phyloP scores from a whole-genome alignment of 306 rosid species.

The Sicyos edulis region DNA sequence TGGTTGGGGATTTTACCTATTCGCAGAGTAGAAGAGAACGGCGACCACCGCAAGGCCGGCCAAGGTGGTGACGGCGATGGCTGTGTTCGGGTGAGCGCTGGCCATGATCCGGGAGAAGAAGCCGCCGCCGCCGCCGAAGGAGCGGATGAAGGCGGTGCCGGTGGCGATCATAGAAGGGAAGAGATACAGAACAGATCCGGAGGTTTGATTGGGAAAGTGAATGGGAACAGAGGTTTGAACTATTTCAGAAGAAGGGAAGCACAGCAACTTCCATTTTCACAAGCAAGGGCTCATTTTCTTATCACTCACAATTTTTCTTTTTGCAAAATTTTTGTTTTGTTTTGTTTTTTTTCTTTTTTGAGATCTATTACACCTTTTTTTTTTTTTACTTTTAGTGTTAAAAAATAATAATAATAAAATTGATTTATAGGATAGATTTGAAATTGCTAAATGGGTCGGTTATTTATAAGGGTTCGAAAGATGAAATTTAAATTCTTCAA shows the following conservation, averaged over 20 bases:
- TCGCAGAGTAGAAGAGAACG: slow-evolving; percentile 54
- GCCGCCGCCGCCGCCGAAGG: slow-evolving; percentile 37
- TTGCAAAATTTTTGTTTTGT: too few relatives aligned
- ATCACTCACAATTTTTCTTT: too few relatives aligned
- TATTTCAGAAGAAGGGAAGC: not conserved
- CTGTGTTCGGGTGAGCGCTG: slow-evolving; percentile 31
- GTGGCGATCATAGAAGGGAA: slow-evolving; percentile 50
- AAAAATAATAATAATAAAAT: too few relatives aligned
- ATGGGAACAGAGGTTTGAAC: not conserved
- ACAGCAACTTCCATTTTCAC: too few relatives aligned
- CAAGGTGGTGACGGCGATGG: slow-evolving; percentile 53
- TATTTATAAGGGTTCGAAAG: too few relatives aligned
- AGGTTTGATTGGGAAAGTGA: not conserved
- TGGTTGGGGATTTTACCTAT: slow-evolving; percentile 46
- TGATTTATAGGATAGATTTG: too few relatives aligned
- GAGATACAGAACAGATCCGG: slow-evolving; percentile 31
- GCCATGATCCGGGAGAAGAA: slow-evolving; percentile 36
- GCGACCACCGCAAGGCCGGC: slow-evolving; percentile 58
- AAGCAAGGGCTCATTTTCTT: too few relatives aligned
- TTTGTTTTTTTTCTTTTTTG: too few relatives aligned
- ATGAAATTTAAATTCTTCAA: too few relatives aligned
- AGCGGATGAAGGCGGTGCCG: slow-evolving; percentile 30
- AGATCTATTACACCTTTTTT: too few relatives aligned
- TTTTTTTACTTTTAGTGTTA: too few relatives aligned
- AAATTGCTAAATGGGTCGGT: too few relatives aligned